A percentile compares a stretch with the other conserved stretches of the same genome.
Evolutionary conservation across 1,284 basidiomycete genomes (phyloP).

Genomic region (Pascua guehoae): DNA sequence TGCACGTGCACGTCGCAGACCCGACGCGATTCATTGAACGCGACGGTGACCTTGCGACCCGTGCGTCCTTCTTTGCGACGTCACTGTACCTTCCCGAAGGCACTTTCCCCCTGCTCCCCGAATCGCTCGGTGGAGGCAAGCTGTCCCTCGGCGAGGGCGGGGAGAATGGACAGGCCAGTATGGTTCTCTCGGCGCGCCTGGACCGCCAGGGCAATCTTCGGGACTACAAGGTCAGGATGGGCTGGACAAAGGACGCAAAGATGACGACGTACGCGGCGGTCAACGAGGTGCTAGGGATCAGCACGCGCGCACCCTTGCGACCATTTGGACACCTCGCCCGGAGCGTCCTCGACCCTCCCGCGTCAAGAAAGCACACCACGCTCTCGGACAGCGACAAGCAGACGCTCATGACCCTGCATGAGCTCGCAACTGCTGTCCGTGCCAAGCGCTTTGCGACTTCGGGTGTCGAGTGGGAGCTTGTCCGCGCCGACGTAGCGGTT

Average conservation of each 20-base stretch:
- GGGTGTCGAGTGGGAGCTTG: slow-evolving; percentile 33
- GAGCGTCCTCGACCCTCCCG: not conserved
- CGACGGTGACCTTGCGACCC: slow-evolving; percentile 58
- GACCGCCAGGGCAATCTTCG: slow-evolving; percentile 62
- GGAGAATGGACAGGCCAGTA: slow-evolving; percentile 52
- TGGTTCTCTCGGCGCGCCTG: slow-evolving; percentile 80
- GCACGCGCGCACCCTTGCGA: slow-evolving; percentile 13
- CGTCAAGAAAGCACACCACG: not conserved
- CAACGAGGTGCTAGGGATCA: slow-evolving; percentile 56
- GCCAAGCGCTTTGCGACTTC: slow-evolving; percentile 23
- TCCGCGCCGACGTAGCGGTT: slow-evolving; percentile 16
- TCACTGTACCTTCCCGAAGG: slow-evolving; percentile 65
- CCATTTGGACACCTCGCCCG: slow-evolving; percentile 30
- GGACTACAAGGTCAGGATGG: slow-evolving; percentile 68
- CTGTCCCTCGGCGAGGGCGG: slow-evolving; percentile 59
- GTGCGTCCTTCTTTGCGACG: slow-evolving; percentile 56
- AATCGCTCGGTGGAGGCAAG: slow-evolving; percentile 49
- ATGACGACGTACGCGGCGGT: slow-evolving; percentile 68
- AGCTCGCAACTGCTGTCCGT: slow-evolving; percentile 39
- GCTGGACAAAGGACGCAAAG: slow-evolving; percentile 66
- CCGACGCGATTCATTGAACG: slow-evolving; percentile 77
- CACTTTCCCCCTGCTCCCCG: slow-evolving; percentile 68
- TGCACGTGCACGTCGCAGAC: slow-evolving; percentile 92
- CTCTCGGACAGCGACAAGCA: not conserved
- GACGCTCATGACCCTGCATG: slow-evolving; percentile 29